These are phyloP conservation scores for Coemansia sp. DNA, from an alignment of 192 early-diverging fungal species.

Conservation along the genomic window DNA sequence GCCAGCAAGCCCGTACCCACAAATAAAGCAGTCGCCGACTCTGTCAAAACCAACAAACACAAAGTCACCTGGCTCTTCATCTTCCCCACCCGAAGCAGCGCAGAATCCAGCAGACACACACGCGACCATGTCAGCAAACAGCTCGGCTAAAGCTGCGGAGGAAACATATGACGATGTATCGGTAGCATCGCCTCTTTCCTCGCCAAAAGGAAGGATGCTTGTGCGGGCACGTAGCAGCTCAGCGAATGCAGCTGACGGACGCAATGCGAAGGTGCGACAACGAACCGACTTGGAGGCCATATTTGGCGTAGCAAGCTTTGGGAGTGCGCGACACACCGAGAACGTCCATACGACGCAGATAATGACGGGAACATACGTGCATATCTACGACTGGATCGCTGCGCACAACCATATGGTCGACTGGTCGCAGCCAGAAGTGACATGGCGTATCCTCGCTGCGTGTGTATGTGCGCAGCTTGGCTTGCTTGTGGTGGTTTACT, in stretches of 20 bases:
- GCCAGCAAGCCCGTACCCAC: constrained; percentile 13
- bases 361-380: constrained; percentile 48
- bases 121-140: not conserved
- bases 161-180: constrained; percentile 6
- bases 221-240: constrained; percentile 20
- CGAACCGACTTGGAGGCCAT: constrained; percentile 39
- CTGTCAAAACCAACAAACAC: not conserved
- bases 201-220: constrained; percentile 25
- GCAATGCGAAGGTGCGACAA: not conserved
- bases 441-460: constrained; percentile 23
- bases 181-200: not conserved
- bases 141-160: not conserved
- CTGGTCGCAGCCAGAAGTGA: constrained; percentile 41
- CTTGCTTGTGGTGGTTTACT: constrained; percentile 38
- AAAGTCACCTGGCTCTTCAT: not conserved
- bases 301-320: constrained; percentile 50
- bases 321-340: constrained; percentile 47
- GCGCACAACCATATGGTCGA: constrained; percentile 45
- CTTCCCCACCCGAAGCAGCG: not conserved
- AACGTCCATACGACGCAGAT: constrained; percentile 55
- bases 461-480: constrained; percentile 36
- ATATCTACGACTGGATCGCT: constrained; percentile 41
- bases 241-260: not conserved
- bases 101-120: no score
- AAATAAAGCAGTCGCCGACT: constrained; percentile 4